Conservation (phyloP, 192 early-diverging fungal species). For the Coemansia guatemalensis region DNA sequence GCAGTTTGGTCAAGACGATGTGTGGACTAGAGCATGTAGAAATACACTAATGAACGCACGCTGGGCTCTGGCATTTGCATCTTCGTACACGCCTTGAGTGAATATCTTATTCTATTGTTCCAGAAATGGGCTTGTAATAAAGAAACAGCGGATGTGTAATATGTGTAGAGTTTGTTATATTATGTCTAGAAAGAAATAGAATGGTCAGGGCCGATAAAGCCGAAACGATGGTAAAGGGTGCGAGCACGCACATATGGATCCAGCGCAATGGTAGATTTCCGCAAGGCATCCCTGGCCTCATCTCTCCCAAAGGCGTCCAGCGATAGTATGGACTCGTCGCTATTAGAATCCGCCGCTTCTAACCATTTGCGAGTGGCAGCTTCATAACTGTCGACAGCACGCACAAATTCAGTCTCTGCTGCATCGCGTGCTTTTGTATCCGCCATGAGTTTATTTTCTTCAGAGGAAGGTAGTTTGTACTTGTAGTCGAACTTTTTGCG, state of each 20-base stretch:
- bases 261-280: slow-evolving; percentile 36
- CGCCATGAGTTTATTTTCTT: slow-evolving; percentile 55
- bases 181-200: slow-evolving; percentile 8
- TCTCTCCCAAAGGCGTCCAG: slow-evolving; percentile 9
- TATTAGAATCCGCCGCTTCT: neutral
- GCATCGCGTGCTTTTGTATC: slow-evolving; percentile 48
- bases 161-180: neutral
- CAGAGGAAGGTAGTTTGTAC: slow-evolving; percentile 51
- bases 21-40: slow-evolving; percentile 89
- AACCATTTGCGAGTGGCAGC: slow-evolving; percentile 55
- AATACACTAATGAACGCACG: slow-evolving; percentile 89
- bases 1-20: slow-evolving; percentile 89
- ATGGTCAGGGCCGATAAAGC: slow-evolving; percentile 20
- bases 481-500: slow-evolving; percentile 57
- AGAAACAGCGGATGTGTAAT: neutral
- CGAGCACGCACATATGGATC: slow-evolving; percentile 57
- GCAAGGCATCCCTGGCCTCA: slow-evolving; percentile 37
- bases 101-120: neutral
- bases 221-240: slow-evolving; percentile 53
- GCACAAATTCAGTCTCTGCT: slow-evolving; percentile 28
- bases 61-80: slow-evolving; percentile 80
- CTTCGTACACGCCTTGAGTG: slow-evolving; percentile 23
- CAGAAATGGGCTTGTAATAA: neutral
- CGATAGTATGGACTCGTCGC: neutral
- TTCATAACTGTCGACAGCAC: slow-evolving; percentile 49